These are phyloP conservation scores for Irpex sp. DNA, from an alignment of 1,284 basidiomycete species.

Conservation along the genomic window DNA sequence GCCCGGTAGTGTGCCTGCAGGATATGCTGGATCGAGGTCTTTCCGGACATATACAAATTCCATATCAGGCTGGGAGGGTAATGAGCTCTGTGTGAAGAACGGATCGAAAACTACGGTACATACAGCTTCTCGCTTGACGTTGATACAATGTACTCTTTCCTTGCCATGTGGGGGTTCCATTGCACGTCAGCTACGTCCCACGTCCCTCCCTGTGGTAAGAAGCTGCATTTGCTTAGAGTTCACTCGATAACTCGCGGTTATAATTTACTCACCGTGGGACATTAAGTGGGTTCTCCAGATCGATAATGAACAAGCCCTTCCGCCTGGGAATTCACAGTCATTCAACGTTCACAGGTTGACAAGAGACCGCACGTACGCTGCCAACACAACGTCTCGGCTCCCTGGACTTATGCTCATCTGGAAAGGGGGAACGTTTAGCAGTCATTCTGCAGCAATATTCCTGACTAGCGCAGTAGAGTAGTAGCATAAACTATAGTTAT, in stretches of 20 bases:
- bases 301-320: constrained; percentile 95
- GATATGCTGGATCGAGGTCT: constrained; percentile 75
- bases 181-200: constrained; percentile 98
- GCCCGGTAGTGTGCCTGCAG: constrained; percentile 87
- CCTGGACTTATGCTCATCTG: constrained; percentile 83
- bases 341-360: not conserved
- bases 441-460: not conserved
- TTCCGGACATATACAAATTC: constrained; percentile 79
- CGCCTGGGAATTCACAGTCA: constrained; percentile 47
- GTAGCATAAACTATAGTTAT: not conserved
- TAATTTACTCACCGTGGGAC: constrained; percentile 69
- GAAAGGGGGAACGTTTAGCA: not conserved
- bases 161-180: constrained; percentile 90
- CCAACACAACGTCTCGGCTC: constrained; percentile 75
- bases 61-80: constrained; percentile 70
- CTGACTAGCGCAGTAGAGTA: not conserved
- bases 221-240: constrained; percentile 44
- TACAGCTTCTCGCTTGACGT: constrained; percentile 93
- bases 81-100: not conserved
- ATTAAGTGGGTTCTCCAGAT: constrained; percentile 84
- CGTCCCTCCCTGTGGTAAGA: constrained; percentile 90
- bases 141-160: constrained; percentile 89
- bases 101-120: constrained; percentile 20
- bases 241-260: no score
- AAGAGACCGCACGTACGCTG: constrained; percentile 50